phyloP scores from a whole-genome alignment of 208 protist species.

The Sergeia podlipaevii region DNA sequence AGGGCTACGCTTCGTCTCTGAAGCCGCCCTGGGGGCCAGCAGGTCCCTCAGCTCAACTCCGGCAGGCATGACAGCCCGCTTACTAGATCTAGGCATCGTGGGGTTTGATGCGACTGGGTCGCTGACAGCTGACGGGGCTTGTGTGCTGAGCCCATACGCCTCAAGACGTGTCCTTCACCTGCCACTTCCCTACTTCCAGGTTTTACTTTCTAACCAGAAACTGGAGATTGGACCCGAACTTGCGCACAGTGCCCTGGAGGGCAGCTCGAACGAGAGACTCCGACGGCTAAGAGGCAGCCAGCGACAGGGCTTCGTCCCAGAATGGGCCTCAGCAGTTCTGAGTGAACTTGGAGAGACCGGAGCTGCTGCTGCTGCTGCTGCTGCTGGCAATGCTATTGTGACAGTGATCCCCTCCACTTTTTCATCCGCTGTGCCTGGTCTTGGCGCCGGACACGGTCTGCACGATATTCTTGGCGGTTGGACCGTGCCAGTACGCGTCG shows the following conservation, averaged over 20 bases:
- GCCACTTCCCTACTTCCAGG: slow-evolving; percentile 45
- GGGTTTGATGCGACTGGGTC: slow-evolving; percentile 34
- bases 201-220: slow-evolving; percentile 39
- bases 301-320: not conserved
- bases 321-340: slow-evolving; percentile 13
- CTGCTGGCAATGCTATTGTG: slow-evolving; percentile 27
- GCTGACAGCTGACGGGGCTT: slow-evolving; percentile 61
- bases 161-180: slow-evolving; percentile 33
- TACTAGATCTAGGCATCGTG: slow-evolving; percentile 48
- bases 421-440: not conserved
- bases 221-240: slow-evolving; percentile 24
- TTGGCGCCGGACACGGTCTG: slow-evolving; percentile 1
- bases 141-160: slow-evolving; percentile 23
- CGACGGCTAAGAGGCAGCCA: not conserved
- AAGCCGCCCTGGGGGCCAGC: not conserved
- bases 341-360: slow-evolving; percentile 1
- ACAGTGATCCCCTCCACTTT: slow-evolving; percentile 3
- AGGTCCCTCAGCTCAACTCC: not conserved
- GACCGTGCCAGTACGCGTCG: slow-evolving; percentile 29
- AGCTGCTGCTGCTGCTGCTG: not conserved
- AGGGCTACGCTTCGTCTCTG: not conserved
- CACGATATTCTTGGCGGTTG: slow-evolving; percentile 9
- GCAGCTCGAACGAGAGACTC: not conserved
- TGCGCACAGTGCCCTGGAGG: not conserved
- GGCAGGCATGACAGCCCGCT: not conserved